Evolutionary conservation across 73 alveolate genomes (phyloP).

Genomic region (Chromera velia): DNA sequence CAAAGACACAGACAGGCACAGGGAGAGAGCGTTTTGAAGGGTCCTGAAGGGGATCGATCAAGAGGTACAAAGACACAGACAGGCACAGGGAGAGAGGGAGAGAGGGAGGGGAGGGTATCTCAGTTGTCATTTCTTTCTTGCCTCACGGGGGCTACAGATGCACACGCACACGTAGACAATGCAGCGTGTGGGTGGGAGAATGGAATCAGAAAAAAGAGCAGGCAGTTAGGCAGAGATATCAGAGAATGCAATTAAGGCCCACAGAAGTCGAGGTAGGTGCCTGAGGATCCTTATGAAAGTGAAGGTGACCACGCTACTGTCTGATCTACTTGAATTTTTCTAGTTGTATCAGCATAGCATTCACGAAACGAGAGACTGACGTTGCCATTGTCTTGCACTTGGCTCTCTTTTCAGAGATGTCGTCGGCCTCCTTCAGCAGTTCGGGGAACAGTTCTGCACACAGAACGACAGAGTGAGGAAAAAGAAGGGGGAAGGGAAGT

Average conservation of each 20-base stretch:
- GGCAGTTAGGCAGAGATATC: too few species aligned
- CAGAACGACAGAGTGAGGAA: not conserved
- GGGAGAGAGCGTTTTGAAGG: not conserved
- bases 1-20: not conserved
- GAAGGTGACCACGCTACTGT: too few species aligned
- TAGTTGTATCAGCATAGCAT: too few species aligned
- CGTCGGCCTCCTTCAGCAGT: not conserved
- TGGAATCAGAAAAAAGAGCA: too few species aligned
- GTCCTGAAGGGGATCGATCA: not conserved
- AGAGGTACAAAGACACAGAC: not conserved
- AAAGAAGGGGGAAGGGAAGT: slow-evolving; percentile 14
- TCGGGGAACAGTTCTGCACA: not conserved
- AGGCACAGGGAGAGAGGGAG: not conserved
- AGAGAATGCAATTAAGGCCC: too few species aligned
- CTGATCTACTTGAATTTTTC: too few species aligned
- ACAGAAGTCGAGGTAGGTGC: too few species aligned
- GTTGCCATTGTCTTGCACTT: not conserved
- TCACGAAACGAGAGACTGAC: too few species aligned
- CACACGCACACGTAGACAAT: too few species aligned
- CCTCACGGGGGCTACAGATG: too few species aligned
- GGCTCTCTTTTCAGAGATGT: not conserved
- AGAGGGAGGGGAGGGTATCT: not conserved
- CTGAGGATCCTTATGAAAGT: too few species aligned
- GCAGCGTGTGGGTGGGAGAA: too few species aligned
- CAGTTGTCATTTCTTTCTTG: not conserved